Evolutionary conservation across 495 filamentous ascomycete species (phyloP).

Genomic region (Aspergillus hancockii): DNA sequence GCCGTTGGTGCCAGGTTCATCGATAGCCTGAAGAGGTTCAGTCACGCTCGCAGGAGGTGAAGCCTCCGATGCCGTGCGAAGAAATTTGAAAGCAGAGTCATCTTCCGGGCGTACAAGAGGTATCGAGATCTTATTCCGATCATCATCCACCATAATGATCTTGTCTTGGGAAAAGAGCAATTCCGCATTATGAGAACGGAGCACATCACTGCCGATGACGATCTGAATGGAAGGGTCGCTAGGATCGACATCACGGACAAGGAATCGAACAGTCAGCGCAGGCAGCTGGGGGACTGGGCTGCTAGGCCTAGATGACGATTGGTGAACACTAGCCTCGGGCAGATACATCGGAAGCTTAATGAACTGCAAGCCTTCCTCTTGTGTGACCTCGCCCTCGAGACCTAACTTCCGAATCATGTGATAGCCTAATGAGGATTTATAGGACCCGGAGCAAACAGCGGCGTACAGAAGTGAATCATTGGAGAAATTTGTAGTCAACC

Average conservation of each 20-base stretch:
- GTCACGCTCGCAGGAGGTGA: constrained; percentile 15
- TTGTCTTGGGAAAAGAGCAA: constrained; percentile 89
- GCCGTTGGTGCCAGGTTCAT: constrained; percentile 21
- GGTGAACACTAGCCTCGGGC: constrained; percentile 83
- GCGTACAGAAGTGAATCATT: constrained; percentile 87
- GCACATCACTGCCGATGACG: constrained; percentile 82
- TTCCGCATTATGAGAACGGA: constrained; percentile 86
- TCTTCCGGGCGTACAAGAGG: constrained; percentile 94
- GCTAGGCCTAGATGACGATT: constrained; percentile 67
- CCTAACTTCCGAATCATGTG: constrained; percentile 72
- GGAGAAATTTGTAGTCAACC: constrained; percentile 84
- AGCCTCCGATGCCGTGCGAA: constrained; percentile 58
- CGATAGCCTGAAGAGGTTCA: constrained; percentile 3
- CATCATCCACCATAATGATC: constrained; percentile 82
- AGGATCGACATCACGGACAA: constrained; percentile 59
- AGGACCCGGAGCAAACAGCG: constrained; percentile 88
- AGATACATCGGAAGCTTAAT: constrained; percentile 83
- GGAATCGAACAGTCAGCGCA: constrained; percentile 72
- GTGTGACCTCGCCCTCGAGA: constrained; percentile 64
- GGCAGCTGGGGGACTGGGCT: constrained; percentile 81
- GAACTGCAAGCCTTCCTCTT: constrained; percentile 61
- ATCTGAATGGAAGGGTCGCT: constrained; percentile 66
- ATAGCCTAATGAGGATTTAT: constrained; percentile 74
- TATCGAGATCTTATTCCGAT: constrained; percentile 84
- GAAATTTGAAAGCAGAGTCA: constrained; percentile 72